phyloP scores from a whole-genome alignment of 306 rosid genomes.

The Pueraria montana region DNA sequence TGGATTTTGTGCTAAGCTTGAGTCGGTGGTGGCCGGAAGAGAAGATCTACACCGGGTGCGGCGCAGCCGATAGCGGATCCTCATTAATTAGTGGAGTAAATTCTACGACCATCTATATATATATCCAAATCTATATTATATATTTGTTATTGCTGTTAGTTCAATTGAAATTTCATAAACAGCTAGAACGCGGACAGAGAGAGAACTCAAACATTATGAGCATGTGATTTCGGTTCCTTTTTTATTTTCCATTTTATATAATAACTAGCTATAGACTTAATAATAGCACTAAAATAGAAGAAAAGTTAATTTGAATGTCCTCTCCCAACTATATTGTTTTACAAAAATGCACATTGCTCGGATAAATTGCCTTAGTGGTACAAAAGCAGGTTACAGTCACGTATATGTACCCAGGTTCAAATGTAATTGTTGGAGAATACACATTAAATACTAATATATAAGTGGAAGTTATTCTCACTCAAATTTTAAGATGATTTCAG shows the following conservation, averaged over 20 bases:
- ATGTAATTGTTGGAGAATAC: too few species aligned
- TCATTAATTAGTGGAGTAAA: constrained; percentile 50
- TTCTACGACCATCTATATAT: constrained; percentile 33
- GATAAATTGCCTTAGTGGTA: too few species aligned
- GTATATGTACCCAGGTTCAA: too few species aligned
- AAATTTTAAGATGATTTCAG: too few species aligned
- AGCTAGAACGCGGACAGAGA: constrained; percentile 20
- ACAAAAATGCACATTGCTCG: too few species aligned
- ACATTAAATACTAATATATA: too few species aligned
- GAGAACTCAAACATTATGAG: not conserved
- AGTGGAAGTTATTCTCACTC: too few species aligned
- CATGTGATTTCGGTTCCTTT: not conserved
- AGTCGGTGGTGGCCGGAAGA: constrained; percentile 56
- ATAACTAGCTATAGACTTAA: not conserved
- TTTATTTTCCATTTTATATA: not conserved
- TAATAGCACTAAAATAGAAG: not conserved
- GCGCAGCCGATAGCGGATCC: constrained; percentile 77
- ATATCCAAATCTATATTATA: not conserved
- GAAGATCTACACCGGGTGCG: constrained; percentile 62
- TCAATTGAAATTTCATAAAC: not conserved
- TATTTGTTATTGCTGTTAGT: not conserved
- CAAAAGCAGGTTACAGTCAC: too few species aligned
- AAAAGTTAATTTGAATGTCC: not conserved
- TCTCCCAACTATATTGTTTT: too few species aligned
- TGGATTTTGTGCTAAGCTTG: constrained; percentile 28